Evolutionary conservation across 2,329 filamentous ascomycete species (phyloP).

Genomic region (Aspergillus sclerotialis): DNA sequence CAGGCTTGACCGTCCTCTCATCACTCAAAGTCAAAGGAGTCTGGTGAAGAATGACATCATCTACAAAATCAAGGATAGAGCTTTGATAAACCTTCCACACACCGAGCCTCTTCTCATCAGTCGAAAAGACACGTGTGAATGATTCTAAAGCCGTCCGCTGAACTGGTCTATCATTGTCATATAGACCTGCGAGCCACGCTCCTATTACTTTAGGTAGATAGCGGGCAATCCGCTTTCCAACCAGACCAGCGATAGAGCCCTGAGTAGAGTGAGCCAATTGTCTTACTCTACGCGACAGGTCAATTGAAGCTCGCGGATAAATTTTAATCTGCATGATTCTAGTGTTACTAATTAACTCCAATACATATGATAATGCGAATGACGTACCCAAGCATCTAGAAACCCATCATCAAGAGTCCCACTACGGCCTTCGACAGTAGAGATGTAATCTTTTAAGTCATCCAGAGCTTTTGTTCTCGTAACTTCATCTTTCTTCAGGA

Average conservation of each 20-base stretch:
- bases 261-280: slow-evolving; percentile 77
- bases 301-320: slow-evolving; percentile 85
- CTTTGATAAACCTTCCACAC: slow-evolving; percentile 78
- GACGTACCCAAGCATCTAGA: slow-evolving; percentile 79
- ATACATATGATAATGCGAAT: slow-evolving; percentile 4
- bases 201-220: slow-evolving; percentile 71
- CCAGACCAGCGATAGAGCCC: slow-evolving; percentile 50
- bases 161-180: slow-evolving; percentile 74
- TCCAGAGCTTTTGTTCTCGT: slow-evolving; percentile 89
- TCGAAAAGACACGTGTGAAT: slow-evolving; percentile 66
- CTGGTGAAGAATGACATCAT: slow-evolving; percentile 69
- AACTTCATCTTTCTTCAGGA: slow-evolving; percentile 85
- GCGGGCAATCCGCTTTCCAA: slow-evolving; percentile 76
- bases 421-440: slow-evolving; percentile 46
- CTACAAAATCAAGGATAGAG: slow-evolving; percentile 74
- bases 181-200: slow-evolving; percentile 84
- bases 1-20: slow-evolving; percentile 71
- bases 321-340: slow-evolving; percentile 58
- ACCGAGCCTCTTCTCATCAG: slow-evolving; percentile 66
- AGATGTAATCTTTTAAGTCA: slow-evolving; percentile 64
- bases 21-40: slow-evolving; percentile 79
- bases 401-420: slow-evolving; percentile 70
- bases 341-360: slow-evolving; percentile 6
- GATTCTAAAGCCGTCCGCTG: slow-evolving; percentile 71
- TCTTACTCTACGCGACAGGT: slow-evolving; percentile 78